phyloP scores from a whole-genome alignment of 1,284 basidiomycete genomes.

The Heterobasidion irregulare region DNA sequence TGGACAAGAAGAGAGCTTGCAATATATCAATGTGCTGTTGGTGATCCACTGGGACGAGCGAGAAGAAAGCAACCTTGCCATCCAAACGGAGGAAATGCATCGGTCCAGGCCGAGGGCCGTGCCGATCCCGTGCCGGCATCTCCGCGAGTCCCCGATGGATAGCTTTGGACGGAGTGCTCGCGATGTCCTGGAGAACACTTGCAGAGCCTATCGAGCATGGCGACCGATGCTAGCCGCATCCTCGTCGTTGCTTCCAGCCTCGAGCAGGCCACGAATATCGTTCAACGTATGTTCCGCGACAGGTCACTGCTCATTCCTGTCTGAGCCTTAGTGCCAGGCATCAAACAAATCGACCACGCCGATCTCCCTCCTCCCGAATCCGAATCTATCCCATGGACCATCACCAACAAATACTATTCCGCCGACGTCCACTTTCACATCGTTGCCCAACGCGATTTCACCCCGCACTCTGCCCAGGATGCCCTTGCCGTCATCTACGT shows the following conservation, averaged over 20 bases:
- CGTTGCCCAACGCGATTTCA: constrained; percentile 33
- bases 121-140: too few relatives aligned
- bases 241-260: constrained; percentile 9
- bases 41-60: too few relatives aligned
- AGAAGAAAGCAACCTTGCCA: too few relatives aligned
- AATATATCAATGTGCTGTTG: too few relatives aligned
- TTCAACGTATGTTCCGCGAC: constrained; percentile 9
- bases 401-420: constrained; percentile 80
- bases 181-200: too few relatives aligned
- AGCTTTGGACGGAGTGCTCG: too few relatives aligned
- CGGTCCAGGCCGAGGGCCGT: too few relatives aligned
- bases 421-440: constrained; percentile 66
- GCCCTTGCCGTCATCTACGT: constrained; percentile 67
- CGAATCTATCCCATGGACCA: constrained; percentile 57
- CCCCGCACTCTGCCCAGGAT: constrained; percentile 26
- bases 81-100: too few relatives aligned
- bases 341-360: constrained; percentile 17
- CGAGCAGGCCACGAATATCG: constrained; percentile 8
- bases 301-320: constrained; percentile 6
- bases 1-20: too few relatives aligned
- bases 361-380: constrained; percentile 9
- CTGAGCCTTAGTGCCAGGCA: constrained; percentile 8
- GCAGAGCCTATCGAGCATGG: too few relatives aligned
- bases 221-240: constrained; percentile 3
- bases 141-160: too few relatives aligned